A percentile compares a stretch with the other conserved stretches of the same genome.
These are phyloP conservation scores for Salix brachista DNA, from an alignment of 345 rosid species.

Conservation along the genomic window DNA sequence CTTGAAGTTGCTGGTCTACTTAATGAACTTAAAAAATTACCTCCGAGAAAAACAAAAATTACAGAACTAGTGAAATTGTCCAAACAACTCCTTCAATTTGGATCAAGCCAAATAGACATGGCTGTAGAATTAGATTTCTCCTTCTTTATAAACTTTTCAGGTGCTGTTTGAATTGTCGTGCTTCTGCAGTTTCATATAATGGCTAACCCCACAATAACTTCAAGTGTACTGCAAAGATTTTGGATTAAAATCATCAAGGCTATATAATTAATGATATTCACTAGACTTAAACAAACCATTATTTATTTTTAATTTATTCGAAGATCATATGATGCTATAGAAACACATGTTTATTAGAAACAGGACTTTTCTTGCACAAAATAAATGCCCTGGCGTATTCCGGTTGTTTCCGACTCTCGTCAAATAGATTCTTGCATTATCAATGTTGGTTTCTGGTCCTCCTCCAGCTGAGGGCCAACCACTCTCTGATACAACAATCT, in stretches of 20 bases:
- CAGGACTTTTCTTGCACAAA: neutral
- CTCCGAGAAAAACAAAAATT: too few species aligned
- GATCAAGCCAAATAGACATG: too few species aligned
- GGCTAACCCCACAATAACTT: neutral
- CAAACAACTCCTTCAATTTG: too few species aligned
- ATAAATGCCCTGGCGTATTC: neutral
- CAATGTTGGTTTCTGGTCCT: constrained; percentile 1
- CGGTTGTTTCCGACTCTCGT: constrained; percentile 15
- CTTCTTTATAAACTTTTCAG: too few species aligned
- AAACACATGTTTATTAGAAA: neutral
- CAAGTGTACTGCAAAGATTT: neutral
- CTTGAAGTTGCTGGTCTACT: too few species aligned
- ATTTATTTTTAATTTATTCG: neutral
- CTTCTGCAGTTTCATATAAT: neutral
- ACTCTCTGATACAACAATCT: constrained; percentile 23
- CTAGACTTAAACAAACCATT: neutral
- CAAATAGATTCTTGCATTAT: constrained; percentile 28
- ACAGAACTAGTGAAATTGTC: too few species aligned
- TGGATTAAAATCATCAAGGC: neutral
- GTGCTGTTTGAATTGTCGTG: neutral
- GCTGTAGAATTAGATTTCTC: too few species aligned
- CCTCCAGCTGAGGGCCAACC: constrained; percentile 30
- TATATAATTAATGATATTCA: neutral
- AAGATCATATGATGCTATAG: neutral
- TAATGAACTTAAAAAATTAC: too few species aligned